Evolutionary conservation across 257 asterid species (phyloP), one percentile per base, ranked within the genome.

Genomic region (Hygrophila difformis): DNA sequence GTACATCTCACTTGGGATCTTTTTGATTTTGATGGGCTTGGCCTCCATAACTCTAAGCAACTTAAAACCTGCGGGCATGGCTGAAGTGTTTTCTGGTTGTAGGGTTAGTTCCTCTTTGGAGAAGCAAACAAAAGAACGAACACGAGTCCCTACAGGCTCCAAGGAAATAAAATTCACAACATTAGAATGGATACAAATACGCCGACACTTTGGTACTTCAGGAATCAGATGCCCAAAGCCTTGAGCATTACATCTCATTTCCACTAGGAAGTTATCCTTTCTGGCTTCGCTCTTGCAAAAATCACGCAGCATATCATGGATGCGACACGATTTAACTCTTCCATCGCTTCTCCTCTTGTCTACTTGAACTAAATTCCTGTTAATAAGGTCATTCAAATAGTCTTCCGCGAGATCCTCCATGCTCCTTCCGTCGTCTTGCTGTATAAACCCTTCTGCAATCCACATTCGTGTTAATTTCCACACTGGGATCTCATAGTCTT

Each of bases 361-460:
- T 13, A 66, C 76, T 66, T 62, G 67, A 46, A 78, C 48, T 43
- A 78, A 49, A 55, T 65, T 77, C 44, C 76, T 62, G 18, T 49
- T 48, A 1, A 73, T 53, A 8, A 78, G 69, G 2, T 71, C 83
- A 37, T 55, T 43, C 49, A 78, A 17, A 51, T 57, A 57, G 12
- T 44, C 72, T 49, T 68, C 71, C 0, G 83, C 83, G 8, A 39
- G 43, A 35, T 41, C 60, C 66, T 78, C 80, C 44, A 74, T 19
- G 37, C 67, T 66, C 42, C 41, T 14, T 38, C 18, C 33, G 18
- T 1, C 19, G 10, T 48, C 40, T 0, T 23, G 47, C 24, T 38
- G 55, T 14, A 78, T 45, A 49, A 78, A 78, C 5, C 87, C 83
- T 59, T 74, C 78, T 0, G 87, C 79, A 0, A 78, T 68, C 87